Evolutionary conservation across 192 early-diverging fungal genomes (phyloP), one percentile per base, ranked within the genome.

Genomic region (Mortierella claussenii): DNA sequence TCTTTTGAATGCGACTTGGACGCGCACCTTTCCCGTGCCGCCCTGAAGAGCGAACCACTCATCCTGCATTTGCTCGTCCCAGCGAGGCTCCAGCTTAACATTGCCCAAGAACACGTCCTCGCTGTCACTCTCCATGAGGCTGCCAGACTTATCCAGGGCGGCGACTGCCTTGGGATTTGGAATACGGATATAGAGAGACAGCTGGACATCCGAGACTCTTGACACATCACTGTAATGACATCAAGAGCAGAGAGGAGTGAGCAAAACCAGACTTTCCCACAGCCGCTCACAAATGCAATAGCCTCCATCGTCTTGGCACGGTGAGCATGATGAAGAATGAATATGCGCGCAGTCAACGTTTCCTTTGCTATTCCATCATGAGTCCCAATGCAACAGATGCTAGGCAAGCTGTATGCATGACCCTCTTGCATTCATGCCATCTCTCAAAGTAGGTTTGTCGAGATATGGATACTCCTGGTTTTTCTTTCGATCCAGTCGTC

Each of bases 1-100:
- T 55, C 85, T 84, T 62, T 91, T 89, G 83, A 90, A 93, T 65
- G 85, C 87, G 47, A 89, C 81, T 76, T 94, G 90, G 21, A 94
- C 82, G 65, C 89, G 90, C 58, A 93, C 87, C 42, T 83, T 83
- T 55, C 92, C 92, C 8, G 89, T 86, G 30, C 90, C 91, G 43
- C 89, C 89, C 55, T 83, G 78, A 44, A 89, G 82, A 18, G 79
- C 79, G 71, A 86, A 87, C 83, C 87, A 91, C 36, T 91, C 83
- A 73, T 91, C 88, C 56, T 84, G 84, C 67, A 91, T 73, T 48
- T 86, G 78, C 2, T 80, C 73, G 23, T 81, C 64, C 63, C 85
- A 85, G 47, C 79, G 85, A 43, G 87, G 87, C 42, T 80, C 69
- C n/a, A 87, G 62, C 50, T 87, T 84, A 32, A 87, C 82, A 24